Base-by-base conservation (phyloP, 2,329 filamentous ascomycete species). In the Fonsecaea erecta region DNA sequence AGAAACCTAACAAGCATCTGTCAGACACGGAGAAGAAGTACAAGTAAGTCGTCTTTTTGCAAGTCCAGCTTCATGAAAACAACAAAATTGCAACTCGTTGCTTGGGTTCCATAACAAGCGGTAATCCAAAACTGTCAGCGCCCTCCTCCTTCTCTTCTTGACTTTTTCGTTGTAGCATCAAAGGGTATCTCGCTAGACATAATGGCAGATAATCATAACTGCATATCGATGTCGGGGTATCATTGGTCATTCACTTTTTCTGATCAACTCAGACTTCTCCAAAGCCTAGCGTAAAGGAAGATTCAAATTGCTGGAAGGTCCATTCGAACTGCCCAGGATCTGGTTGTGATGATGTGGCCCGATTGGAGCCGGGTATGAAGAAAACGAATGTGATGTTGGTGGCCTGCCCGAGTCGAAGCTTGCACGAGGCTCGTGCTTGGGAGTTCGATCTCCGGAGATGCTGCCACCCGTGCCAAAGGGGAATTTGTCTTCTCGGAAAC, bases 381-480 rank as follows among this genome's bases (percentile, higher is more conserved):
- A 94, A 90, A 90, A 91, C 85, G 92, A 96, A 89, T 96, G 91
- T 83, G 92, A 95, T 83, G 92, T 96, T 76, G 91, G 94, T 78
- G 92, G 92, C 77, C 92, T 91, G 78, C 92, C 92, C 83, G 91
- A 95, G 80, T 96, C 92, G 77, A 90, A 92, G 77, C 92, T 96
- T 77, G 89, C 89, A 78, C 92, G 90, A 77, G 90, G 85, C 78
- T 88, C 88, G 81, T 96, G 92, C 79, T 91, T 90, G 70, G 92
- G 91, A 46, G 92, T 96, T 72, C 88, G 85, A 78, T 96, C 92
- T 76, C 92, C 92, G 68, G 90, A 86, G 75, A 80, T 79, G 35
- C 54, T 64, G 37, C 60, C 64, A 26, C 63, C 64, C 70, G 81
- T 78, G 73, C 85, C 84, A 78, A 88, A 87, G 75, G 86, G 84